Evolutionary conservation across 1,284 basidiomycete species (phyloP).

Genomic region (Fomitopsis palustris): DNA sequence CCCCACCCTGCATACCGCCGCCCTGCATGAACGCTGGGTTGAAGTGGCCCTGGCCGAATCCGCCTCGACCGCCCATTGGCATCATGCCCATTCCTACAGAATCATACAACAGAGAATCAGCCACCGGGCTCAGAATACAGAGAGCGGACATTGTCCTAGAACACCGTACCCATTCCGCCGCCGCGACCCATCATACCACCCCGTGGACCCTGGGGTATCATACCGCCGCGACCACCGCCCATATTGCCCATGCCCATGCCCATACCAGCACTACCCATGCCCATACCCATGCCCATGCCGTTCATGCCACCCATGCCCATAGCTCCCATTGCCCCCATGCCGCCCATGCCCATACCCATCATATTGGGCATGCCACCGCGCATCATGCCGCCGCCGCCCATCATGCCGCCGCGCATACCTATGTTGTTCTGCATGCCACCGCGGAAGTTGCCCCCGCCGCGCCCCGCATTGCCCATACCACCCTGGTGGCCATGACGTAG

Average conservation of each 20-base stretch:
- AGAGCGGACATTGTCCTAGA: conserved; percentile 35
- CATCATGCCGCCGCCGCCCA: conserved; percentile 38
- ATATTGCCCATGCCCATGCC: conserved; percentile 34
- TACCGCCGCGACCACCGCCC: conserved; percentile 41
- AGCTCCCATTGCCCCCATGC: conserved; percentile 34
- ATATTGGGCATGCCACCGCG: conserved; percentile 31
- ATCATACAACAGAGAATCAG: conserved; percentile 17
- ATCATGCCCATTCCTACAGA: conserved; percentile 43
- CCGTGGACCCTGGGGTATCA: conserved; percentile 61
- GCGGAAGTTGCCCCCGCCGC: conserved; percentile 47
- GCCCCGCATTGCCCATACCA: conserved; percentile 28
- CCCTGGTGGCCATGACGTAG: conserved; percentile 26
- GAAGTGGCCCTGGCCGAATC: conserved; percentile 57
- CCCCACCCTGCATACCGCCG: conserved; percentile 32
- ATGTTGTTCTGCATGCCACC: conserved; percentile 41
- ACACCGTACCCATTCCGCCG: conserved; percentile 70
- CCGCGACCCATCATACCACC: conserved; percentile 53
- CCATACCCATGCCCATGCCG: conserved; percentile 40
- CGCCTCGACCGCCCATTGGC: conserved; percentile 43
- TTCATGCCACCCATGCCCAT: conserved; percentile 42
- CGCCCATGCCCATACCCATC: conserved; percentile 43
- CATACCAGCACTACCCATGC: conserved; percentile 34
- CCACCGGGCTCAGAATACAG: conserved; percentile 15
- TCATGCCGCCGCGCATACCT: conserved; percentile 37
- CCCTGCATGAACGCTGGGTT: conserved; percentile 70